Evolutionary conservation across 495 filamentous ascomycete genomes (phyloP).

Genomic region (Sabuloglossum arenarium): DNA sequence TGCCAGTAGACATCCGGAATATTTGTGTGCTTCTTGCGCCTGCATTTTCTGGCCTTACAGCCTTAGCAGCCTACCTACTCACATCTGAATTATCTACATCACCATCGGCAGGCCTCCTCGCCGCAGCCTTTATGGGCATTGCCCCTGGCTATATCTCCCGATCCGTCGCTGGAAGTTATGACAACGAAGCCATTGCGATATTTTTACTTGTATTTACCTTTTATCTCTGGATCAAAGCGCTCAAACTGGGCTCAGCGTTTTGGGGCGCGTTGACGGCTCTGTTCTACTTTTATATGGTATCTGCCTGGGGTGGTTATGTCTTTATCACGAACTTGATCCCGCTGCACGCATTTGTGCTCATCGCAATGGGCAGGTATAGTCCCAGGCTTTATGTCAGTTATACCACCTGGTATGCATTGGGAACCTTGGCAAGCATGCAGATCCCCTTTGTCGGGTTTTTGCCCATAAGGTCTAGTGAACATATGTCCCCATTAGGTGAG

Average conservation of each 20-base stretch:
- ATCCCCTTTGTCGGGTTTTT: slow-evolving; percentile 97
- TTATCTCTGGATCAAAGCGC: slow-evolving; percentile 94
- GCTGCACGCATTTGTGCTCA: slow-evolving; percentile 83
- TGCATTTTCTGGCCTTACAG: slow-evolving; percentile 86
- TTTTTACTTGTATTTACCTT: slow-evolving; percentile 98
- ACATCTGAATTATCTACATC: slow-evolving; percentile 91
- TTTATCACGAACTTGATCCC: slow-evolving; percentile 98
- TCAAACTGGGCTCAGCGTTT: slow-evolving; percentile 87
- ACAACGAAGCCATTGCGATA: slow-evolving; percentile 99
- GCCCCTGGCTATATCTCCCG: slow-evolving; percentile 93
- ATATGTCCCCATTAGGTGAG: slow-evolving; percentile 91
- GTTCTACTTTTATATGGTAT: slow-evolving; percentile 99
- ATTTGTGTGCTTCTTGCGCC: slow-evolving; percentile 95
- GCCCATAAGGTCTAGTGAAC: slow-evolving; percentile 90
- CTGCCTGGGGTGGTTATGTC: slow-evolving; percentile 98
- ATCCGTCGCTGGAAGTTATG: slow-evolving; percentile 95
- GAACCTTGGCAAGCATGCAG: slow-evolving; percentile 96
- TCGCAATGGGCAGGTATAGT: slow-evolving; percentile 95
- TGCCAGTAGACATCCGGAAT: slow-evolving; percentile 97
- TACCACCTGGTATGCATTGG: slow-evolving; percentile 92
- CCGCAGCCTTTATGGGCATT: slow-evolving; percentile 94
- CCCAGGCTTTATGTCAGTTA: slow-evolving; percentile 88
- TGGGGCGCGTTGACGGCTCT: slow-evolving; percentile 90
- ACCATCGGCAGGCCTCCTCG: slow-evolving; percentile 82
- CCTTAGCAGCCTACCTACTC: slow-evolving; percentile 82